Percentiles rank a stretch among this genome's conserved stretches.
phyloP scores from a whole-genome alignment of 1,284 basidiomycete species.

The Xanthoconium separans region DNA sequence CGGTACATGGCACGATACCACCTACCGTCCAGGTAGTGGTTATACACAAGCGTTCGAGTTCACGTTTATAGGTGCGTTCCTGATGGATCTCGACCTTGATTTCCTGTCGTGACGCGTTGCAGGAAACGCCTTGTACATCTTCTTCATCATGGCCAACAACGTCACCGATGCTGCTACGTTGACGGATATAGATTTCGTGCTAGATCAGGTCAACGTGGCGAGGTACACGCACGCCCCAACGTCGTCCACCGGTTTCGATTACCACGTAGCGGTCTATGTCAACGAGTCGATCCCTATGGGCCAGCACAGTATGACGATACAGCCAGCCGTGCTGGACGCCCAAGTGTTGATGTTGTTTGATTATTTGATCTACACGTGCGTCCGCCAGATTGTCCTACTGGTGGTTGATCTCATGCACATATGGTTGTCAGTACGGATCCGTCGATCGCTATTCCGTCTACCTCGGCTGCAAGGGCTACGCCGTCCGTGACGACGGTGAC shows the following conservation, averaged over 20 bases:
- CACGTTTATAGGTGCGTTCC: conserved; percentile 12
- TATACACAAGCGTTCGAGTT: conserved; percentile 3
- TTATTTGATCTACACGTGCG: conserved; percentile 18
- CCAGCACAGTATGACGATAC: conserved; percentile 11
- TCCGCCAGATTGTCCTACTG: neutral
- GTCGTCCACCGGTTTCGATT: conserved; percentile 8
- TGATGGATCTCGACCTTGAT: neutral
- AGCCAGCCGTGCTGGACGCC: neutral
- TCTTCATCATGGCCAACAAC: conserved; percentile 19
- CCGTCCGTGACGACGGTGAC: neutral
- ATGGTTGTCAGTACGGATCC: conserved; percentile 2
- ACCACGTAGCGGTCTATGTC: conserved; percentile 18
- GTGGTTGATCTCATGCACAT: neutral
- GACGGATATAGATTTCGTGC: conserved; percentile 10
- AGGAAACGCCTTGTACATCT: conserved; percentile 24
- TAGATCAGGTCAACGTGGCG: conserved; percentile 1
- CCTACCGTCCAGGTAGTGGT: neutral
- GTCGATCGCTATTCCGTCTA: neutral
- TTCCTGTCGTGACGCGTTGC: neutral
- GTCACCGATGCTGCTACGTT: neutral
- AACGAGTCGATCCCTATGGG: conserved; percentile 9
- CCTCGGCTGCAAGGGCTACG: neutral
- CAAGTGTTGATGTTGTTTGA: conserved; percentile 15
- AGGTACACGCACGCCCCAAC: neutral
- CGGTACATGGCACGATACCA: conserved; percentile 23